phyloP scores from a whole-genome alignment of 192 early-diverging fungal species.

The Coemansia sp. region DNA sequence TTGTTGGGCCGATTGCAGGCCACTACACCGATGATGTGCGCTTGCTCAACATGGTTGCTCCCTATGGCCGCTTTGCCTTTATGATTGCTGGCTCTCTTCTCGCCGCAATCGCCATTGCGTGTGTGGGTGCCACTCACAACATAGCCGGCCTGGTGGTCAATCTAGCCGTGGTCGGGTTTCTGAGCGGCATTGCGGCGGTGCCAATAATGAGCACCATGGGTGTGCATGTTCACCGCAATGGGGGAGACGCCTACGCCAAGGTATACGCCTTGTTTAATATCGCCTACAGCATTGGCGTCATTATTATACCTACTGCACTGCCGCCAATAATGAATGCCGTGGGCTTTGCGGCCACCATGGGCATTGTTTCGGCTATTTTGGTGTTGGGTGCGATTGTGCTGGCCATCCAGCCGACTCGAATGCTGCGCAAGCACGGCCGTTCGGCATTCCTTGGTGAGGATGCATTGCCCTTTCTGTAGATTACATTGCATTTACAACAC shows the following conservation, averaged over 20 bases:
- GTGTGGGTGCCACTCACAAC: constrained; percentile 31
- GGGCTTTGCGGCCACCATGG: constrained; percentile 56
- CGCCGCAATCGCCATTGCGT: constrained; percentile 47
- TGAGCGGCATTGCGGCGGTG: constrained; percentile 37
- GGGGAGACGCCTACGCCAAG: constrained; percentile 55
- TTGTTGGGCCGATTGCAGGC: constrained; percentile 57
- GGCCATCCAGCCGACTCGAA: constrained; percentile 22
- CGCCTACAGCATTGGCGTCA: constrained; percentile 71
- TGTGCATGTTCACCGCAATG: constrained; percentile 59
- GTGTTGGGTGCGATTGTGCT: constrained; percentile 37
- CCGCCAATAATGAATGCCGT: constrained; percentile 55
- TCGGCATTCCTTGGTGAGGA: constrained; percentile 27
- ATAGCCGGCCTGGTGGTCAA: constrained; percentile 38
- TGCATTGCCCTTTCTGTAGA: constrained; percentile 20
- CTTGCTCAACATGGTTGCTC: constrained; percentile 21
- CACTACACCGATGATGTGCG: constrained; percentile 32
- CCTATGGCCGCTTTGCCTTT: constrained; percentile 41
- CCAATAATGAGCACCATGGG: constrained; percentile 69
- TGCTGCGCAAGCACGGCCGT: constrained; percentile 33
- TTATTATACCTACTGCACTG: constrained; percentile 64
- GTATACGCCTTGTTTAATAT: constrained; percentile 75
- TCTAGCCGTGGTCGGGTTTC: constrained; percentile 28
- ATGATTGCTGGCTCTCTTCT: constrained; percentile 28
- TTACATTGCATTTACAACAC: no score
- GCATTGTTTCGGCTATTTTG: constrained; percentile 30